Evolutionary conservation across 2,329 filamentous ascomycete genomes (phyloP), one percentile per base, ranked within the genome.

Genomic region (Ceratocystis variospora): DNA sequence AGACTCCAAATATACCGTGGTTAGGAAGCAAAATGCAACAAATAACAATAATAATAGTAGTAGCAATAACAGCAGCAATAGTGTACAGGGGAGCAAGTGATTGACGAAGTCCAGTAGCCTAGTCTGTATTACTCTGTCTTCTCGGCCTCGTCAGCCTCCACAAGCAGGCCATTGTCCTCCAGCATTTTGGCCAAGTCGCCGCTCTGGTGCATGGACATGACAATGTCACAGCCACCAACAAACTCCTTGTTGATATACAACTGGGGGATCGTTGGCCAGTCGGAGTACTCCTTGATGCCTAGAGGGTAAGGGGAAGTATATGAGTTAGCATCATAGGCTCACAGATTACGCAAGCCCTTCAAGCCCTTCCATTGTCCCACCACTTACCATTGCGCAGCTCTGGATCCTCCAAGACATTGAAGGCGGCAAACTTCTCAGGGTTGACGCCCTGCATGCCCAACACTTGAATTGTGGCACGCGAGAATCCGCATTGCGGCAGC

Each of bases 231-330:
- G n/a, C 94, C 94, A 66, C 94, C 94, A 61, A 99, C 81, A 74
- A 99, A 99, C 75, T 99, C 93, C 78, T 93, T 93, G 69, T 95
- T 85, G 63, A 99, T 81, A 77, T 97, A 99, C 19, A 99, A 82
- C 77, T 99, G 94, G 5, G 94, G 94, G 74, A 99, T 97, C 22
- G 94, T 99, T 15, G 94, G 94, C 94, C 94, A 99, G 75, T 97
- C 94, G 1, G 92, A 96, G 80, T 94, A 99, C 78, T 99, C 93
- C 79, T 99, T 99, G 79, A 99, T 96, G 64, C 94, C 93, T 92
- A 70, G 17, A 63, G 19, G 22, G 7, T 37, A 59, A 64, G 44
- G 46, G 28, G 53, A 61, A 19, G n/a, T 19, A 50, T 50, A 25
- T 25, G 17, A 50, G 46, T 22, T 22, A 19, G 17, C 10, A 41